These are phyloP conservation scores for Cercospora beticola DNA, from an alignment of 2,329 filamentous ascomycete genomes.

Conservation along the genomic window DNA sequence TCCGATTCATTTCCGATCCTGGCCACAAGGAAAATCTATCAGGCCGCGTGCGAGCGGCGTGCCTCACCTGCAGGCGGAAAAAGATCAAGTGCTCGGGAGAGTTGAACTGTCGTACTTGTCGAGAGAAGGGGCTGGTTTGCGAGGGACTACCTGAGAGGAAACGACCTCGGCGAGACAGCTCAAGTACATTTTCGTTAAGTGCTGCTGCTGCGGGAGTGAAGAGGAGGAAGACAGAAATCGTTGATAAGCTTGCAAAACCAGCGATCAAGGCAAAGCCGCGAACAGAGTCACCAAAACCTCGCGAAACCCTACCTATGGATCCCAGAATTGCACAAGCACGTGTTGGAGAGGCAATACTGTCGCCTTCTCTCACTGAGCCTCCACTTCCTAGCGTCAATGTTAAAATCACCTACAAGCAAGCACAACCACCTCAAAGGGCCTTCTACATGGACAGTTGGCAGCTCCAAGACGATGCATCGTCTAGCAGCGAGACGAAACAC, in stretches of 20 bases:
- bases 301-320: background rate
- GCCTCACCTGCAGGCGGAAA: constrained; percentile 30
- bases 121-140: constrained; percentile 29
- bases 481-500: background rate
- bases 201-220: constrained; percentile 9
- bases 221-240: background rate
- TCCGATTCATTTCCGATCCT: constrained; percentile 33
- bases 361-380: constrained; percentile 1
- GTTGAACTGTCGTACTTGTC: constrained; percentile 27
- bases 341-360: background rate
- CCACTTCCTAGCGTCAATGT: background rate
- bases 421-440: background rate
- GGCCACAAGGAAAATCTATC: constrained; percentile 33
- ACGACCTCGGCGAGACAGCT: constrained; percentile 21
- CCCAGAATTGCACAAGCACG: background rate
- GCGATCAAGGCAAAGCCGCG: background rate
- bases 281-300: background rate
- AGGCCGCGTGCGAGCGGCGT: constrained; percentile 32
- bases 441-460: constrained; percentile 17
- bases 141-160: constrained; percentile 29
- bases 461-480: background rate
- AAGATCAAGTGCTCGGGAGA: constrained; percentile 34
- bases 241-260: background rate
- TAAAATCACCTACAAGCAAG: constrained; percentile 9
- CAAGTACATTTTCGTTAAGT: background rate